These are phyloP conservation scores for Escallonia herrerae DNA, from an alignment of 129 eudicot genomes.

Conservation along the genomic window DNA sequence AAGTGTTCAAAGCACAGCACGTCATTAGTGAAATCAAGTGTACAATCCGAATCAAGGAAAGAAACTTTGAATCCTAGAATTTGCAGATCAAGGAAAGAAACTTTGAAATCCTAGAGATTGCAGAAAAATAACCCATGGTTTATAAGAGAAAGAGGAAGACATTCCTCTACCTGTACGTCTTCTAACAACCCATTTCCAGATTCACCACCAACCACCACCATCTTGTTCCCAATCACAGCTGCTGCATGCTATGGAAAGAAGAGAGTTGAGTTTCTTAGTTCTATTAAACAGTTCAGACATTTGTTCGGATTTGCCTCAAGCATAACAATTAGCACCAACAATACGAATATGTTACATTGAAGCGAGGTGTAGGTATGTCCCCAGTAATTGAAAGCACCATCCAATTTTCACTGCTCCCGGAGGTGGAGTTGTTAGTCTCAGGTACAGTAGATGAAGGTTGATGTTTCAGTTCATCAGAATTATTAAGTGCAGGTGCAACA, in stretches of 20 bases:
- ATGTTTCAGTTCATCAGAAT: conserved; percentile 48
- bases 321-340: background rate
- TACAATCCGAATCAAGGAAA: background rate
- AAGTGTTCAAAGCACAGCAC: background rate
- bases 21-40: background rate
- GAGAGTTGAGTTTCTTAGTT: conserved; percentile 2
- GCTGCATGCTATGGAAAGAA: conserved; percentile 82
- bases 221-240: conserved; percentile 87
- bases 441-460: conserved; percentile 43
- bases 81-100: no score
- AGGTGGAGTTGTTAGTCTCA: conserved; percentile 44
- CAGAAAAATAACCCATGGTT: background rate
- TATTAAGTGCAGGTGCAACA: conserved; percentile 30
- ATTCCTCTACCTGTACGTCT: conserved; percentile 72
- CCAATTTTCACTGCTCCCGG: conserved; percentile 75
- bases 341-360: conserved; percentile 44
- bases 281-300: background rate
- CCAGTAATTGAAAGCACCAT: conserved; percentile 67
- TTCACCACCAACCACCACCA: conserved; percentile 99
- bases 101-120: background rate
- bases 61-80: background rate
- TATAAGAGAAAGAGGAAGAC: background rate
- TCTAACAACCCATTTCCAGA: conserved; percentile 72
- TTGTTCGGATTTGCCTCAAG: background rate
- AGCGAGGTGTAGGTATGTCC: conserved; percentile 89